A percentile compares a stretch with the other conserved stretches of the same genome.
Evolutionary conservation across 169 alveolate genomes (phyloP).

Genomic region (Theileria equi): DNA sequence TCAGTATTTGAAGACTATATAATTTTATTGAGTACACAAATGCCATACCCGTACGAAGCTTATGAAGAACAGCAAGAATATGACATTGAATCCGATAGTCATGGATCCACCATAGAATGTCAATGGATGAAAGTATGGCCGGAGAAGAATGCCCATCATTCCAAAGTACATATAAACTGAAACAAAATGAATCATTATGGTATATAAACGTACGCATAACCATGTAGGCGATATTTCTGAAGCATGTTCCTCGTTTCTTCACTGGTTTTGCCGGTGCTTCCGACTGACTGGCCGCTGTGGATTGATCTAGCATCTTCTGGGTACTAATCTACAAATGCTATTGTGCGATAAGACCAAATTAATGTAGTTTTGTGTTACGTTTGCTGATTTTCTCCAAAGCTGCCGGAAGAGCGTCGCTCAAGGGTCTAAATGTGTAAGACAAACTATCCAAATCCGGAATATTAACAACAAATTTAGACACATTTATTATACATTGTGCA

Average conservation of each 20-base stretch:
- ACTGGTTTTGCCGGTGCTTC: too few species aligned
- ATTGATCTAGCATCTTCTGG: too few species aligned
- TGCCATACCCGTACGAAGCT: conserved; percentile 54
- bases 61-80: conserved; percentile 49
- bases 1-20: conserved; percentile 85
- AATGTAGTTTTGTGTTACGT: too few species aligned
- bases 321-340: too few species aligned
- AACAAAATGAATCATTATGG: background rate
- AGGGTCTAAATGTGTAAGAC: too few species aligned
- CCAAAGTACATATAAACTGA: conserved; percentile 65
- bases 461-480: too few species aligned
- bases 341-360: too few species aligned
- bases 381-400: too few species aligned
- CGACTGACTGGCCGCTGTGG: too few species aligned
- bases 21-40: background rate
- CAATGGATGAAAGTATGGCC: conserved; percentile 39
- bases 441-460: too few species aligned
- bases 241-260: conserved; percentile 41
- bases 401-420: too few species aligned
- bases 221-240: conserved; percentile 56
- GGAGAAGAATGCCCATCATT: conserved; percentile 48
- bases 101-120: conserved; percentile 27
- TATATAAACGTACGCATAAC: conserved; percentile 30
- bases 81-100: conserved; percentile 22
- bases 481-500: too few species aligned